Base-by-base conservation (phyloP, 1,139 yeast species). In the Geotrichum histeridarum region DNA sequence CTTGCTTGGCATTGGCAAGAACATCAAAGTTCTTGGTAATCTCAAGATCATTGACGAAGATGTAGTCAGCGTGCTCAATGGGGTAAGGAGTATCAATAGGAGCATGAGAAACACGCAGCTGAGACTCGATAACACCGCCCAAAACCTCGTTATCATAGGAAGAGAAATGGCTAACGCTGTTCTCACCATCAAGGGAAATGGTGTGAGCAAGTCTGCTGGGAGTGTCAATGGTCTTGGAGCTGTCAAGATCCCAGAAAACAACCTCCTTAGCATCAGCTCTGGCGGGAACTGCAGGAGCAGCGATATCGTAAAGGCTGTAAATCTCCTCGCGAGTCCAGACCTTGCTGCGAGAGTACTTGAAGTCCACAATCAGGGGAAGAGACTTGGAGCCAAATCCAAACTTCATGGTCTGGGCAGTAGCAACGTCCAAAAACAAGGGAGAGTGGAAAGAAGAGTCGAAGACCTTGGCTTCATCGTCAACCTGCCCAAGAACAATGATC, bases 61-160 rank as follows among this genome's bases (percentile, higher is more conserved):
- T 78, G 39, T 86, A 75, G 63, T 83, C 84, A 15, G 88, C 84
- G 42, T 77, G 70, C 57, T 83, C 85, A 52, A 80, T 73, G 45
- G 70, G 68, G 32, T 74, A 67, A 18, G 74, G 65, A 37, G 69
- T 62, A n/a, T 69, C 61, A 33, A 68, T 55, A 6, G 68, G 62
- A 12, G 64, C 60, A 6, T 67, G 63, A 14, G 76, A 69, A 11
- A 83, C 75, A 18, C 77, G 74, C 56, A 90, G 70, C 67, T 86
- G 91, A n/a, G 91, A 78, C 69, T 86, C 89, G 69, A 84, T 82
- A n/a, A 81, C 69, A 59, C 96, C 96, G 41, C 93, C 94, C 47
- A 78, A 78, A 27, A 80, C 72, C 31, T 77, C 70, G 67, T 87
- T 89, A 68, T 91, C 96, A 64, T 75, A 89, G 63, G 79, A 80